phyloP scores from a whole-genome alignment of 1,284 basidiomycete genomes.

The Ustilago xerochloae region DNA sequence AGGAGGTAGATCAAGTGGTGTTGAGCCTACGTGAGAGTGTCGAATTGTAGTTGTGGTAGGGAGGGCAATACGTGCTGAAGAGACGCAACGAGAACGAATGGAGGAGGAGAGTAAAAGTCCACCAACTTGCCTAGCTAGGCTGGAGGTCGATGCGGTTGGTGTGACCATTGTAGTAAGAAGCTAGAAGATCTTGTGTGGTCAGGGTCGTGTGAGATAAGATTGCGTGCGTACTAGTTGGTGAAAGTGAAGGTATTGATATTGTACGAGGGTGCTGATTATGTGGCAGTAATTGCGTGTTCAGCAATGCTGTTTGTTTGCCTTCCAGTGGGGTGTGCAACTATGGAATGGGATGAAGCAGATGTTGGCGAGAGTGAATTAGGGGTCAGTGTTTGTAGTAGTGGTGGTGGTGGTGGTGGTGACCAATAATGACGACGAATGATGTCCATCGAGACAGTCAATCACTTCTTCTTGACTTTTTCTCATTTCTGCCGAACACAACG shows the following conservation, averaged over 20 bases:
- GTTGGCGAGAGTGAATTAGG: too few species aligned
- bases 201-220: background rate
- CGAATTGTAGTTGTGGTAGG: slow-evolving; percentile 9
- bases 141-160: slow-evolving; percentile 23
- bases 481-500: too few species aligned
- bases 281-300: background rate
- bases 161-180: slow-evolving; percentile 13
- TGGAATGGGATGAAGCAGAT: too few species aligned
- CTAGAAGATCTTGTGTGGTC: background rate
- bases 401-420: too few species aligned
- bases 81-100: slow-evolving; percentile 71
- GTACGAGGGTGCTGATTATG: background rate
- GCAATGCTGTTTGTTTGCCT: background rate
- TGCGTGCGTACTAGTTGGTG: background rate
- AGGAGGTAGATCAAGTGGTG: slow-evolving; percentile 56
- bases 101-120: slow-evolving; percentile 59
- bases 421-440: too few species aligned
- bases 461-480: too few species aligned
- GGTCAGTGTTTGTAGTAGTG: too few species aligned
- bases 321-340: too few species aligned
- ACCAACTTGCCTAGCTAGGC: slow-evolving; percentile 18
- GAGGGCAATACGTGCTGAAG: background rate
- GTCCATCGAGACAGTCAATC: too few species aligned
- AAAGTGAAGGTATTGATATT: background rate
- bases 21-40: slow-evolving; percentile 61